These are phyloP conservation scores for Cytidiella melzeri DNA, from an alignment of 768 basidiomycete genomes.

Conservation along the genomic window DNA sequence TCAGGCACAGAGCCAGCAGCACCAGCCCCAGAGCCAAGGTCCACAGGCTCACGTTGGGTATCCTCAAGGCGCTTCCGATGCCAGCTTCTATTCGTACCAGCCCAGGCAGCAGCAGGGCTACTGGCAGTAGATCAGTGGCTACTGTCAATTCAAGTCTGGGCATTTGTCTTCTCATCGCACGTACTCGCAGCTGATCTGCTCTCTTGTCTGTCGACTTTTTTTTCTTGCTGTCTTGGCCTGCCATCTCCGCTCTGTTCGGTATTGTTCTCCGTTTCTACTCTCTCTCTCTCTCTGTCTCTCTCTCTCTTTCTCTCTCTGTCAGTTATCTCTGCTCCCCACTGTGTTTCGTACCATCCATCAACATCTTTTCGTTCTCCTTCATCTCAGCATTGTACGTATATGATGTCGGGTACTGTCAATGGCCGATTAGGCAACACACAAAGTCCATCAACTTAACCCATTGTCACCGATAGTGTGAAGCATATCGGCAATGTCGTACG, in stretches of 20 bases:
- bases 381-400: neutral
- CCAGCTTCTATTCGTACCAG: slow-evolving; percentile 65
- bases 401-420: neutral
- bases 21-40: slow-evolving; percentile 31
- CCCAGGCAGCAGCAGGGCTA: slow-evolving; percentile 63
- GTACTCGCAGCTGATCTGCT: too few relatives aligned
- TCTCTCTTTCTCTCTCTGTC: neutral
- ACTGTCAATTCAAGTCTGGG: too few relatives aligned
- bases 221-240: too few relatives aligned
- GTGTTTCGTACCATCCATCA: neutral
- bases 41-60: slow-evolving; percentile 57
- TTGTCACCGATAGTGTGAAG: neutral
- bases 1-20: slow-evolving; percentile 45
- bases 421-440: neutral
- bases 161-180: too few relatives aligned
- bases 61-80: slow-evolving; percentile 59
- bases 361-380: neutral
- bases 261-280: neutral
- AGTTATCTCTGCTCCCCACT: neutral
- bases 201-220: too few relatives aligned
- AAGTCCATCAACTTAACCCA: too few relatives aligned
- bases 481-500: too few relatives aligned
- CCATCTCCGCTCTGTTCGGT: neutral
- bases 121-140: slow-evolving; percentile 32
- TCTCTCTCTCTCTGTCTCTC: neutral